phyloP scores from a whole-genome alignment of 2,329 filamentous ascomycete species.

The Xylaria sp. region DNA sequence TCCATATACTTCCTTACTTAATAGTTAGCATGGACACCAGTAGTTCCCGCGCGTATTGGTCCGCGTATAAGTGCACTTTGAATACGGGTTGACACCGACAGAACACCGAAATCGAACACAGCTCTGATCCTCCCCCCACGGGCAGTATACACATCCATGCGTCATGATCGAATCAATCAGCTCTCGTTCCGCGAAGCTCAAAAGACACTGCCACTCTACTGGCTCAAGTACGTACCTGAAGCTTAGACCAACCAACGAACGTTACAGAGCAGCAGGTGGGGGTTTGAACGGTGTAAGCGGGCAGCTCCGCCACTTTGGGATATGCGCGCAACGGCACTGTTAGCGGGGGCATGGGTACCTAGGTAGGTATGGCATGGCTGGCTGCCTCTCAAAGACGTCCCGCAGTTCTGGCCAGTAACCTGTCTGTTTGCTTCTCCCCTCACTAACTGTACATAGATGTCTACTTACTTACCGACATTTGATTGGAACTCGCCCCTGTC shows the following conservation, averaged over 20 bases:
- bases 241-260: slow-evolving; percentile 5
- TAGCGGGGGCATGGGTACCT: not conserved
- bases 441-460: not conserved
- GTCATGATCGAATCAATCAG: not conserved
- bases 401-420: not conserved
- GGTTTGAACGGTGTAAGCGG: not conserved
- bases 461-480: not conserved
- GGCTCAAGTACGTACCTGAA: not conserved
- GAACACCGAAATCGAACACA: too few relatives aligned
- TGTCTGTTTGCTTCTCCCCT: not conserved
- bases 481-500: not conserved
- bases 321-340: slow-evolving; percentile 8
- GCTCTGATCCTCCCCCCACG: not conserved
- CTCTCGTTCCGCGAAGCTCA: not conserved
- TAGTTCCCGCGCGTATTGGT: too few relatives aligned
- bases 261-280: not conserved
- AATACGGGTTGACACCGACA: too few relatives aligned
- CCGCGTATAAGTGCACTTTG: too few relatives aligned
- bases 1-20: too few relatives aligned
- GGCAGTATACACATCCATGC: not conserved
- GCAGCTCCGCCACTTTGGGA: slow-evolving; percentile 28
- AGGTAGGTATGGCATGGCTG: not conserved
- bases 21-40: not conserved
- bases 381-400: not conserved
- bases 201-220: slow-evolving; percentile 9